Evolutionary conservation across 208 protist species (phyloP), one percentile per base, ranked within the genome.

Genomic region (Vickermania ingenoplastis): DNA sequence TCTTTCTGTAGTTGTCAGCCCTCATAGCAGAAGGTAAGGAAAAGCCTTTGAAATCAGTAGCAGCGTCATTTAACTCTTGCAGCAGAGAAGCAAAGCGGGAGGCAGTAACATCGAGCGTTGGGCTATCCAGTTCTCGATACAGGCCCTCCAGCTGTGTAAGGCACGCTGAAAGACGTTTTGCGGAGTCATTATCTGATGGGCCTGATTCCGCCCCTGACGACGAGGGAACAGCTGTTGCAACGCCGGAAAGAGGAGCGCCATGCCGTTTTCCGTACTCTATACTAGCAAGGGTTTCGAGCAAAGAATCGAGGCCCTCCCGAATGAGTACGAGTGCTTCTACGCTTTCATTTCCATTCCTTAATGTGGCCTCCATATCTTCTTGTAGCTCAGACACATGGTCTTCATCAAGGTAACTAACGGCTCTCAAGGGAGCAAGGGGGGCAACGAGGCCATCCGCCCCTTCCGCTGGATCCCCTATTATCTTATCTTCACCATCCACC

Each of bases 61-160:
- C 36, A 7, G 36, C 84, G 53, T 71, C 77, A 7, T 80, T 71
- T 55, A 94, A 67, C 28, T 91, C 84, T 69, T 94, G 80, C 41
- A 91, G 51, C 56, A 94, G 79, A 28, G 57, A 55, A 2, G 78
- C 71, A 54, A 89, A 91, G 54, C 82, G 77, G 31, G 68, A 21
- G 24, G 88, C 86, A 0, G 64, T 71, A 4, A 74, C 75, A n/a
- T 75, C 77, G 26, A 94, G 66, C 50, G 80, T 77, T 0, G 72
- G 66, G 52, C 83, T 71, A 26, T 87, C 79, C 2, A 73, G 67
- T 57, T 94, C 88, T 14, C 70, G 68, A 53, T 61, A 75, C 7
- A 94, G 65, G 56, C 82, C 73, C 4, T 92, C 83, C 52, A 94
- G 83, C 61, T 81, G 79, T 21, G 79, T 79, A 57, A 91, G 91